Percentiles rank a stretch among this genome's conserved stretches.
Conservation (phyloP, 371 early-diverging fungal genomes). For the Amoeboaphelidium occidentale region DNA sequence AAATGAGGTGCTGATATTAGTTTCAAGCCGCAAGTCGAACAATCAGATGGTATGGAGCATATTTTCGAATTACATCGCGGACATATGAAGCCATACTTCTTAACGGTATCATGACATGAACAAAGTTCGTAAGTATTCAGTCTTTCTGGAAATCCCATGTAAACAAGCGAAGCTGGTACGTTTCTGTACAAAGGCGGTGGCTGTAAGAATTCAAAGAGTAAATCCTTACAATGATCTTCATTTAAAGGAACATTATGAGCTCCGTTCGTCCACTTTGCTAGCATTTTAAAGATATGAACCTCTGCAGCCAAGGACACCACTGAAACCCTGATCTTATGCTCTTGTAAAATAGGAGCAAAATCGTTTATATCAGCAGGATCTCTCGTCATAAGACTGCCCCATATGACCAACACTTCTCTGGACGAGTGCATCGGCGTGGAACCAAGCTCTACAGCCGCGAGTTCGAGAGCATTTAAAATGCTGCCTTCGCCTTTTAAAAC, state of each 20-base stretch:
- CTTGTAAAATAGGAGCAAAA: too few species aligned
- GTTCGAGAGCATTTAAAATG: too few species aligned
- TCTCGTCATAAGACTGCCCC: too few species aligned
- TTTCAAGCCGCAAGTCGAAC: constrained; percentile 71
- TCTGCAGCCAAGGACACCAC: constrained; percentile 74
- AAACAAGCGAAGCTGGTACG: constrained; percentile 17
- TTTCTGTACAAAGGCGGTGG: constrained; percentile 7
- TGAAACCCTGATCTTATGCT: constrained; percentile 46
- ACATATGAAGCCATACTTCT: constrained; percentile 55
- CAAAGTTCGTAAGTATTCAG: constrained; percentile 5
- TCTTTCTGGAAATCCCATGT: constrained; percentile 75
- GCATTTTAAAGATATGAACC: constrained; percentile 47
- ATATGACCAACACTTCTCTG: too few species aligned
- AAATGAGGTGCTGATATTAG: constrained; percentile 74
- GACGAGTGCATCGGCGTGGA: too few species aligned
- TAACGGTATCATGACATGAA: constrained; percentile 43
- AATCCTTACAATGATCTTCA: constrained; percentile 41
- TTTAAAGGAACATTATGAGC: constrained; percentile 58
- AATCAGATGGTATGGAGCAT: constrained; percentile 75
- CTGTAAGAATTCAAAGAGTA: background rate
- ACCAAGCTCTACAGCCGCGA: too few species aligned
- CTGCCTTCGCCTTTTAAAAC: too few species aligned
- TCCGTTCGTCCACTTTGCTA: constrained; percentile 52
- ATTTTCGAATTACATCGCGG: constrained; percentile 60
- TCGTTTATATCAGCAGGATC: too few species aligned